Conservation (phyloP, 305 asterid species). For the Fraxinus sp. region DNA sequence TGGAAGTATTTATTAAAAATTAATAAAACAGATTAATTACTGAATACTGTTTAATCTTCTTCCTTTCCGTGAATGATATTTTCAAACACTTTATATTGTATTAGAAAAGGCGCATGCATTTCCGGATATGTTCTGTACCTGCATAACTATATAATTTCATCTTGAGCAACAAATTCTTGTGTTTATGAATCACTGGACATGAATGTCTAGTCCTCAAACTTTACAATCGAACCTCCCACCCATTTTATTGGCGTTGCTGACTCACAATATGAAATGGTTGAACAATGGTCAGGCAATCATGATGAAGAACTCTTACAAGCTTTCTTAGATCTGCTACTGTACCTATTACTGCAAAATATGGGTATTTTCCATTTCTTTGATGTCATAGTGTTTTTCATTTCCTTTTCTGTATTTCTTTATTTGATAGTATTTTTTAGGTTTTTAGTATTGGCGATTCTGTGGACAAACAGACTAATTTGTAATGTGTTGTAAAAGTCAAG, state of each 20-base stretch:
- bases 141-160: not conserved
- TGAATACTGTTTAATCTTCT: no score
- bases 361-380: slow-evolving; percentile 17
- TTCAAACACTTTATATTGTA: not conserved
- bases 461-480: no score
- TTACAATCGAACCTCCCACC: slow-evolving; percentile 40
- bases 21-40: no score
- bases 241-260: slow-evolving; percentile 46
- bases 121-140: not conserved
- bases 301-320: slow-evolving; percentile 70
- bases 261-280: slow-evolving; percentile 53
- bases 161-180: not conserved
- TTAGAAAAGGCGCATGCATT: not conserved
- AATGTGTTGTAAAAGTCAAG: no score
- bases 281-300: slow-evolving; percentile 48
- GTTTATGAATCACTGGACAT: not conserved
- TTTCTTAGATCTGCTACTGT: slow-evolving; percentile 51
- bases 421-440: no score
- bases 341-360: slow-evolving; percentile 17
- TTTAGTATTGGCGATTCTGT: no score
- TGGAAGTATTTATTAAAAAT: not conserved
- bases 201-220: no score
- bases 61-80: not conserved
- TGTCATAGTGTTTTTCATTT: no score
- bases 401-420: no score